Evolutionary conservation across 1,284 basidiomycete species (phyloP).

Genomic region (Vanrija pseudolonga): DNA sequence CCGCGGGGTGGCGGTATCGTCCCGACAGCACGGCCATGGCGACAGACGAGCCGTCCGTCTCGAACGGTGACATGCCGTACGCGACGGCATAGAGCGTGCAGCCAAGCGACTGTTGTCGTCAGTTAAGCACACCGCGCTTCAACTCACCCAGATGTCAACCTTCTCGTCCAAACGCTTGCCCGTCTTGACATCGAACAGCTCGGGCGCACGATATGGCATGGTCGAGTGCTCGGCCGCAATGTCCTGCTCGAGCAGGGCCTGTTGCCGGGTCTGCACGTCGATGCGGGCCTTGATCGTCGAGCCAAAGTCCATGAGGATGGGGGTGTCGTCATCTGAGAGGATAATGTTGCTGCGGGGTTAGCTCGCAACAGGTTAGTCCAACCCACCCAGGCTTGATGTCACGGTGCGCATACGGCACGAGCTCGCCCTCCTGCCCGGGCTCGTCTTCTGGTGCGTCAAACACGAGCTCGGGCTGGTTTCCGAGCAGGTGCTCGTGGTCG

Average conservation of each 20-base stretch:
- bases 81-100: constrained; percentile 88
- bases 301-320: constrained; percentile 98
- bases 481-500: constrained; percentile 29
- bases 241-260: constrained; percentile 82
- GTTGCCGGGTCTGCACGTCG: constrained; percentile 63
- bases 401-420: constrained; percentile 90
- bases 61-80: constrained; percentile 89
- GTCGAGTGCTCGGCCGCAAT: constrained; percentile 91
- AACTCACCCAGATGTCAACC: constrained; percentile 80
- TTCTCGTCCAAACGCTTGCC: constrained; percentile 81
- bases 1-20: constrained; percentile 68
- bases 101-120: constrained; percentile 65
- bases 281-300: constrained; percentile 57
- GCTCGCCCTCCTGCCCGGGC: constrained; percentile 42
- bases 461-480: constrained; percentile 29
- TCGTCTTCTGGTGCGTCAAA: constrained; percentile 75
- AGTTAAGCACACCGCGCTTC: neutral
- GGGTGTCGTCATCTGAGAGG: constrained; percentile 85
- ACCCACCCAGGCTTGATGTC: constrained; percentile 90
- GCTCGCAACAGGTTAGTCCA: no score
- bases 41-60: constrained; percentile 83
- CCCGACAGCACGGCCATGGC: constrained; percentile 93
- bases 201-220: constrained; percentile 93
- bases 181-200: constrained; percentile 93
- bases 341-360: constrained; percentile 67